Evolutionary conservation across 2,329 filamentous ascomycete genomes (phyloP), one percentile per base, ranked within the genome.

Genomic region (Pseudogymnoascus sp.): DNA sequence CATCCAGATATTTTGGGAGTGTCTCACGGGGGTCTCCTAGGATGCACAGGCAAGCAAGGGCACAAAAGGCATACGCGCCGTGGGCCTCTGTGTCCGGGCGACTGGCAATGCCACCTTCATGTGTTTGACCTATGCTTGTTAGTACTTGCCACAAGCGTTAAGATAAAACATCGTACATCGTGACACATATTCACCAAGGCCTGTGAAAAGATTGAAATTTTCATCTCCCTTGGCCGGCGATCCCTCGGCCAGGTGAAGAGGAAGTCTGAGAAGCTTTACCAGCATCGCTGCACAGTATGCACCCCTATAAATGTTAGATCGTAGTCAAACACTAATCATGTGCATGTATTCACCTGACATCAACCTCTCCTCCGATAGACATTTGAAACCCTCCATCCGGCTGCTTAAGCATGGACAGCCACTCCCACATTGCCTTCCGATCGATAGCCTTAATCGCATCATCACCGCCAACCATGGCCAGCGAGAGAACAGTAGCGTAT

Each of bases 51-150:
- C 90, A 95, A 61, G 88, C 94, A 63, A 99, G 78, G 62, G 90
- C 92, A 76, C 93, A 97, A 76, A 97, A 97, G 27, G 93, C 90
- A 77, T 97, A 99, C 66, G 91, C 94, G 64, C 94, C 94, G 76
- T 99, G 94, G 61, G 93, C 94, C 80, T 99, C 94, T 66, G 88
- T 87, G 64, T 87, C 88, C 60, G 92, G 94, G 66, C 88, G 87
- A 62, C 86, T 88, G 66, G 90, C 92, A 68, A 99, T 92, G 58
- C 94, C 94, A 66, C 94, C 94, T 78, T 99, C 94, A 74, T 88
- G 97, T 9, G 90, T 95, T 81, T 97, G 93, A 73, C 89, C 88
- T 91, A 66, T 48, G 25, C 15, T 12, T 4, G 15, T 29, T 13
- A 55, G 42, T 31, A 37, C 18, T 21, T 27, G 36, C 52, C 18